Evolutionary conservation across 1,139 yeast genomes (phyloP), one percentile per base, ranked within the genome.

Genomic region (Zygosaccharomyces sapae): DNA sequence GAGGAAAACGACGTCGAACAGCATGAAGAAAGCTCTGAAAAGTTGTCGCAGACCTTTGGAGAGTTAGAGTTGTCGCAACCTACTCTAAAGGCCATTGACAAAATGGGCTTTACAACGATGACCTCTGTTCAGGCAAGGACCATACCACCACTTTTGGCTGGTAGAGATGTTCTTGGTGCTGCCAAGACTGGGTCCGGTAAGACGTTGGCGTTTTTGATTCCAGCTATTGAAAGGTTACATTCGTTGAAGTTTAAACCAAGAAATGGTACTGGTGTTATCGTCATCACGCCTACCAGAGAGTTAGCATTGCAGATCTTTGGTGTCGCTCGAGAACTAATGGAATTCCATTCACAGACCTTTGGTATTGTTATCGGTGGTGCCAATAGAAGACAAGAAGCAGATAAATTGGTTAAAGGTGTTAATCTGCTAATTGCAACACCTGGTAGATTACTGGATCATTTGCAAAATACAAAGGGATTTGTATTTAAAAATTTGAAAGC

Each of bases 361-460:
- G 98, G 97, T 44, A 87, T 92, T 57, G 97, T 90, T 24, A 94
- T 94, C 65, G 99, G 99, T 39, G 99, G 99, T 55, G 97, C 96
- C 49, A 92, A 94, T 70, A 81, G 97, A 68, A 83, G 97, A 67
- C 95, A 88, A 58, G 98, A 92, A 70, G 97, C 96, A 29, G 97
- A 90, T 54, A 92, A 92, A 70, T 76, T 92, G 55, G 80, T 77
- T 46, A 90, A 90, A 68, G 98, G 99, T 66, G 97, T 92, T 40
- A 94, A 92, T 65, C 68, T 94, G 58, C 74, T 92, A 59, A 84
- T 92, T 66, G 98, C 98, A 13, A 92, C 99, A 0, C 99, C 99
- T 5, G 99, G 99, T 46, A 81, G 99, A 70, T 73, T 92, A 56
- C 76, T 94, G 60, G 98, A 92, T 75, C 99, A 92, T 72, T 76